Base-by-base conservation (phyloP, 345 rosid genomes). In the Gossypium raimondii region DNA sequence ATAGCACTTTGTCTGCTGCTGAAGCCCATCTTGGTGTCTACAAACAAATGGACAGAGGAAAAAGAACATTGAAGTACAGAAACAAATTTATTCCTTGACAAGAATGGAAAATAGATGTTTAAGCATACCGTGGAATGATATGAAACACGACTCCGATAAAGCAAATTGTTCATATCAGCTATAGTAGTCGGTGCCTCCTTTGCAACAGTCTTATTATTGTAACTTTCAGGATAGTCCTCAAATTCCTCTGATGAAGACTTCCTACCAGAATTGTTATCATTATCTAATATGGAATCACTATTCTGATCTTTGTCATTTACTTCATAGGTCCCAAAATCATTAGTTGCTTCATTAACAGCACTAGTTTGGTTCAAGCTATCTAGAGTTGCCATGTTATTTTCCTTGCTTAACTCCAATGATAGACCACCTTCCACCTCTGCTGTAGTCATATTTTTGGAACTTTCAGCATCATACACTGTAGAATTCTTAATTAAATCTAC, bases 11-110 rank as follows among this genome's bases (percentile, higher is more conserved):
- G 73, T 91, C 96, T 75, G 79, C 93, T 18, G 78, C 72, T 7
- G 94, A 88, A 79, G 88, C 75, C 92, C 84, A 85, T 69, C 83
- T 84, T 16, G 85, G 85, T 75, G 64, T 89, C 97, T 92, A 77
- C 64, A 84, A 75, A 77, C 48, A 80, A 65, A 67, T 25, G 45
- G 64, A 55, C 76, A 70, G 59, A 68, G n/a, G 48, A 68, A 53
- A 68, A 73, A 53, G 41, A 45, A 65, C 47, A 43, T 64, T 75
- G 52, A 59, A 65, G 18, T 12, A 16, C 18, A 44, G 56, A 61
- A 82, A 13, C 27, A 58, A 64, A 69, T 38, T 45, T 18, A 52
- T 20, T 11, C 41, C 18, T 55, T 22, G 17, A 14, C 48, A 75
- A 50, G 58, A 73, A 25, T 2, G 17, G 60, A 65, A 73, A 70